Percentiles rank a stretch among this genome's conserved stretches.
phyloP scores from a whole-genome alignment of 73 alveolate genomes.

The Tetrahymena borealis region DNA sequence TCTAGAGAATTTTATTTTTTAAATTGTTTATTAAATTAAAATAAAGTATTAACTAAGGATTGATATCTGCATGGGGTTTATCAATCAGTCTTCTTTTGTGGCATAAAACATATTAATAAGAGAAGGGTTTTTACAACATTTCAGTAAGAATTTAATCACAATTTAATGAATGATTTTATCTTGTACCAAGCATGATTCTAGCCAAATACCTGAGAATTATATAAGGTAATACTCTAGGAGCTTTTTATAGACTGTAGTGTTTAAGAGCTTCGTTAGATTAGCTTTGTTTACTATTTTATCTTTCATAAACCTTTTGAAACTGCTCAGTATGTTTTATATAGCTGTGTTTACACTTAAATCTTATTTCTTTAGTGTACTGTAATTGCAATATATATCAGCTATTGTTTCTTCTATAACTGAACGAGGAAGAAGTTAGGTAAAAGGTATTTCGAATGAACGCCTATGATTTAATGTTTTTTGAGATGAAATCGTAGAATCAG shows the following conservation, averaged over 20 bases:
- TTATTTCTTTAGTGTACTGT: not conserved
- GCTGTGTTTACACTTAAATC: not conserved
- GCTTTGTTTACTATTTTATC: not conserved
- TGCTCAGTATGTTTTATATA: not conserved
- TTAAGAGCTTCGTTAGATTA: not conserved
- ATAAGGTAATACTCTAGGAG: not conserved
- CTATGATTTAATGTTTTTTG: not conserved
- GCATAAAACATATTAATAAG: not conserved
- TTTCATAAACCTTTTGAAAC: not conserved
- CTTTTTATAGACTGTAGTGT: not conserved
- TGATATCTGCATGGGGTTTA: too few species aligned
- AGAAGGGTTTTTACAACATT: not conserved
- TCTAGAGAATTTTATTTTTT: too few species aligned
- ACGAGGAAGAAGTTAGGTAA: not conserved
- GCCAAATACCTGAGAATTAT: not conserved
- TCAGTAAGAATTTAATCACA: not conserved
- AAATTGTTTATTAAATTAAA: too few species aligned
- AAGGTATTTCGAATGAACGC: not conserved
- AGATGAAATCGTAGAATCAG: not conserved
- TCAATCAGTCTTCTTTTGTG: not conserved
- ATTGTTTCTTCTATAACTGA: not conserved
- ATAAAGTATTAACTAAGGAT: too few species aligned
- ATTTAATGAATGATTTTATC: not conserved
- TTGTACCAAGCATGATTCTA: not conserved
- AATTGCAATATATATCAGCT: not conserved